Evolutionary conservation across 2,329 filamentous ascomycete species (phyloP).

Genomic region (Paramyrothecium sp.): DNA sequence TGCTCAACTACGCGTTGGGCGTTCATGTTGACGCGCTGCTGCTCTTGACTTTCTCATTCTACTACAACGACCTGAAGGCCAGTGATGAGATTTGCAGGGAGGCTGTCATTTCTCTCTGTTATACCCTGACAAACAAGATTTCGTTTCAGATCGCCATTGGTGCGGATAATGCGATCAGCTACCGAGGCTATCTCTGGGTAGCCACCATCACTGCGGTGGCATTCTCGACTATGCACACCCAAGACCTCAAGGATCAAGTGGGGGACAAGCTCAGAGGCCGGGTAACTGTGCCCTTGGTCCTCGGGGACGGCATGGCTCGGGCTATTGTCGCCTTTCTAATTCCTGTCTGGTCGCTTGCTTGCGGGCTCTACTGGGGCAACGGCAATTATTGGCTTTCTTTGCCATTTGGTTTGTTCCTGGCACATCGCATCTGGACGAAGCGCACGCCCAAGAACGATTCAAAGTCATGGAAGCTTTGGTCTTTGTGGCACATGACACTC

Average conservation of each 20-base stretch:
- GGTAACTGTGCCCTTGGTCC: slow-evolving; percentile 9
- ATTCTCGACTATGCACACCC: slow-evolving; percentile 18
- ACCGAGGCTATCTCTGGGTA: slow-evolving; percentile 7
- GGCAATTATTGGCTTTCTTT: not conserved
- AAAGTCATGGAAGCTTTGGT: slow-evolving; percentile 8
- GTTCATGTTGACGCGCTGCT: slow-evolving; percentile 21
- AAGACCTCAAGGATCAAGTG: slow-evolving; percentile 17
- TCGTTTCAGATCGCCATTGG: slow-evolving; percentile 10
- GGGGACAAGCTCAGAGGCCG: slow-evolving; percentile 13
- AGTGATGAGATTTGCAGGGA: slow-evolving; percentile 17
- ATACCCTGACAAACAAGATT: slow-evolving; percentile 5
- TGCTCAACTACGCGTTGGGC: slow-evolving; percentile 18
- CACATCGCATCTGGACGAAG: not conserved
- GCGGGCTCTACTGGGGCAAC: slow-evolving; percentile 6
- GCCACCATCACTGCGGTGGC: slow-evolving; percentile 10
- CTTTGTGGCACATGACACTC: slow-evolving; percentile 4
- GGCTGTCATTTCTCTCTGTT: slow-evolving; percentile 15
- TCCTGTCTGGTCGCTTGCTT: slow-evolving; percentile 6
- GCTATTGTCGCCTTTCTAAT: slow-evolving; percentile 5
- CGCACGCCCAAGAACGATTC: slow-evolving; percentile 4
- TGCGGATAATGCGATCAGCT: not conserved
- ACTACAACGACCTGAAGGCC: slow-evolving; percentile 36
- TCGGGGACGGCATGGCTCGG: slow-evolving; percentile 6
- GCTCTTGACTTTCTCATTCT: slow-evolving; percentile 26
- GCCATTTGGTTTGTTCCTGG: slow-evolving; percentile 1